Evolutionary conservation across 805 yeast species (phyloP).

Genomic region (Huiozyma sinensis): DNA sequence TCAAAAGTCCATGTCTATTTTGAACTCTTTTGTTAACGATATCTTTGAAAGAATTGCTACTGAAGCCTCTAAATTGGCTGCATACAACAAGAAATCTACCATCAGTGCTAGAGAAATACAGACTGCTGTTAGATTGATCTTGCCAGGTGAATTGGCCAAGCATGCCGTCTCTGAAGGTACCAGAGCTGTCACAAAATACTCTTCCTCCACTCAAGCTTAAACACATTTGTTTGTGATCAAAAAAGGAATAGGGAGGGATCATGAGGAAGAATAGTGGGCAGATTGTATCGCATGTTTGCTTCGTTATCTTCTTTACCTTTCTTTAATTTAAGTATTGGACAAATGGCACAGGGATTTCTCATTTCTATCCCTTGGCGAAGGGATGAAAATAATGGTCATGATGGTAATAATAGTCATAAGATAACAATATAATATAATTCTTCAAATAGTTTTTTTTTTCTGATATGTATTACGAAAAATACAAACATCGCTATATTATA

Average conservation of each 20-base stretch:
- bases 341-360: too few relatives aligned
- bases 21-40: conserved; percentile 97
- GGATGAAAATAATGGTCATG: too few relatives aligned
- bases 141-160: conserved; percentile 97
- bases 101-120: conserved; percentile 97
- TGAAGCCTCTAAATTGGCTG: conserved; percentile 97
- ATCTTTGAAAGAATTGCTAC: conserved; percentile 96
- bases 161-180: conserved; percentile 99
- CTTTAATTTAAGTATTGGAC: not conserved
- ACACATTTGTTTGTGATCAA: conserved; percentile 2
- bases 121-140: conserved; percentile 95
- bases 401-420: too few relatives aligned
- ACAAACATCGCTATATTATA: too few relatives aligned
- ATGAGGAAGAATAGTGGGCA: conserved; percentile 2
- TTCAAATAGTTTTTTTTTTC: too few relatives aligned
- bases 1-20: conserved; percentile 95
- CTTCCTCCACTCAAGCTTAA: conserved; percentile 47
- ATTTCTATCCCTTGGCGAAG: too few relatives aligned
- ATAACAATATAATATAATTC: too few relatives aligned
- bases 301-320: not conserved
- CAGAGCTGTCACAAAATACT: conserved; percentile 94
- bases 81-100: conserved; percentile 96
- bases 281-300: not conserved
- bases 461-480: too few relatives aligned
- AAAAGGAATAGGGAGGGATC: conserved; percentile 1